phyloP scores from a whole-genome alignment of 2,329 filamentous ascomycete species.

The Coniochaeta hoffmannii region DNA sequence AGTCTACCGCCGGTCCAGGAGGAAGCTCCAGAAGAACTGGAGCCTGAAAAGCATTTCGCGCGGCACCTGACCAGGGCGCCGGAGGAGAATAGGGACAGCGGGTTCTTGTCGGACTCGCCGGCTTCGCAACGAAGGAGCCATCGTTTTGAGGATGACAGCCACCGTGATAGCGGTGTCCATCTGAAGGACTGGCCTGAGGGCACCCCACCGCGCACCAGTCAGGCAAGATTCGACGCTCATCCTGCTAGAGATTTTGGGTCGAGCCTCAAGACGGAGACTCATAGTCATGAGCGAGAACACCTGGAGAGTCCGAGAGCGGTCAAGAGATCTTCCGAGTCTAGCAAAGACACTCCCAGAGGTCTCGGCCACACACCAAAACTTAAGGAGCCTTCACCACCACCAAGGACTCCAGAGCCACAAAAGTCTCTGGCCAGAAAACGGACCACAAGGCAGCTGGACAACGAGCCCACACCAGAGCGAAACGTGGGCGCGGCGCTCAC shows the following conservation, averaged over 20 bases:
- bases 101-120: constrained; percentile 39
- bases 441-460: constrained; percentile 15
- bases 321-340: neutral
- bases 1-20: constrained; percentile 45
- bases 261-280: constrained; percentile 1
- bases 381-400: constrained; percentile 27
- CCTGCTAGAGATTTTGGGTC: neutral
- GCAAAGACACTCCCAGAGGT: neutral
- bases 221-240: constrained; percentile 5
- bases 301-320: neutral
- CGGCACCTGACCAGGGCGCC: constrained; percentile 14
- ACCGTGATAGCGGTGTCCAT: constrained; percentile 51
- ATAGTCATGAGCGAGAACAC: neutral
- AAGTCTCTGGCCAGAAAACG: constrained; percentile 25
- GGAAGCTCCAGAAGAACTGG: constrained; percentile 39
- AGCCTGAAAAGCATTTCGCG: constrained; percentile 19
- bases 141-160: constrained; percentile 23
- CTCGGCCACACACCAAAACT: constrained; percentile 24
- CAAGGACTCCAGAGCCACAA: constrained; percentile 35
- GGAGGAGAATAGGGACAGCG: constrained; percentile 42
- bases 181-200: constrained; percentile 38
- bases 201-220: neutral
- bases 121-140: constrained; percentile 24
- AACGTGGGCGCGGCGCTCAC: constrained; percentile 2
- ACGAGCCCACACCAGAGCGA: constrained; percentile 22